phyloP scores from a whole-genome alignment of 305 asterid genomes.

The Fraxinus dipetala region DNA sequence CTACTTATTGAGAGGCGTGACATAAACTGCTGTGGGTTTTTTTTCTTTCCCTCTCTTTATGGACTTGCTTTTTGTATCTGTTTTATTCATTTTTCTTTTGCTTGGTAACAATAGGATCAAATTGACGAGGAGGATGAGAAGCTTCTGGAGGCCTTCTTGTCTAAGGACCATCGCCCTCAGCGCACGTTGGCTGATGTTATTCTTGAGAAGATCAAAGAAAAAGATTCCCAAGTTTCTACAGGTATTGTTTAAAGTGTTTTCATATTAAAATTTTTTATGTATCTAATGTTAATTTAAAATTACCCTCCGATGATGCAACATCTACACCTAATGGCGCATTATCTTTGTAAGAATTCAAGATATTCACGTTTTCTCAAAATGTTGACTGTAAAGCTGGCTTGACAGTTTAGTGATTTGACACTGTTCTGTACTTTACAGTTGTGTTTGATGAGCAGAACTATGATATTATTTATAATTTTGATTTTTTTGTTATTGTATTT shows the following conservation, averaged over 20 bases:
- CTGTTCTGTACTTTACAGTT: slow-evolving; percentile 2
- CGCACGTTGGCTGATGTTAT: slow-evolving; percentile 79
- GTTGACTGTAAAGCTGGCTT: not conserved
- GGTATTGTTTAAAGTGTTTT: slow-evolving; percentile 36
- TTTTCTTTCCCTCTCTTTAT: not conserved
- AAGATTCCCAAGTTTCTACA: slow-evolving; percentile 72
- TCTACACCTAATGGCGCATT: not conserved
- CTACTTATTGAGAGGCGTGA: not conserved
- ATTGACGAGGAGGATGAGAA: slow-evolving; percentile 73
- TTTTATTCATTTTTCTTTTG: not conserved
- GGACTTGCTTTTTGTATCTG: not conserved
- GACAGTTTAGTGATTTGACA: not conserved
- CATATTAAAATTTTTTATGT: not conserved
- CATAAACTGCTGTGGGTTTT: not conserved
- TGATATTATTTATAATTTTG: not conserved
- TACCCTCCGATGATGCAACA: not conserved
- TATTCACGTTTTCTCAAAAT: not conserved
- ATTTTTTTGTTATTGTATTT: slow-evolving; percentile 4
- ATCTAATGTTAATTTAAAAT: not conserved
- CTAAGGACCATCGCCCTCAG: slow-evolving; percentile 59
- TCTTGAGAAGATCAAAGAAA: slow-evolving; percentile 61
- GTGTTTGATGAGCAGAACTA: not conserved
- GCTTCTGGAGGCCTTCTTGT: slow-evolving; percentile 66
- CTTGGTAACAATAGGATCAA: slow-evolving; percentile 40
- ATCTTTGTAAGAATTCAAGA: not conserved